Percentiles rank a stretch among this genome's conserved stretches.
Conservation (phyloP, 805 yeast genomes). For the Blastobotrys peoriensis region DNA sequence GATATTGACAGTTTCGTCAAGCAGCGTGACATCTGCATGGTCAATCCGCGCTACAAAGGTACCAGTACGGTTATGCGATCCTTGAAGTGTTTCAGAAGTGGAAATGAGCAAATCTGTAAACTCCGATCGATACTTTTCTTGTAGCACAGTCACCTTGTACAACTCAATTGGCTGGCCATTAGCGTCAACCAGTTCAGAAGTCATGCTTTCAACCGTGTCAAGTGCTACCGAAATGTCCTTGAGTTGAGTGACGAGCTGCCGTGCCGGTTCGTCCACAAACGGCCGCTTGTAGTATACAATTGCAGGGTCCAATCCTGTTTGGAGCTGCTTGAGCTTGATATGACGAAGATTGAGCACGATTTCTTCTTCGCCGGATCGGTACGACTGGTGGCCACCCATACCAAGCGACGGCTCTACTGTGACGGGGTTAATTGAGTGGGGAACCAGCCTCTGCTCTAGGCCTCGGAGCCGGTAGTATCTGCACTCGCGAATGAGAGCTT, state of each 20-base stretch:
- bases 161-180: background rate
- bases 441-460: conserved; percentile 64
- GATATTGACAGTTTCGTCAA: conserved; percentile 5
- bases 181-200: background rate
- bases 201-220: conserved; percentile 1
- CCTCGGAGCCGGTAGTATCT: conserved; percentile 69
- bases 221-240: conserved; percentile 1
- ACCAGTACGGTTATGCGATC: background rate
- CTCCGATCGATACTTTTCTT: background rate
- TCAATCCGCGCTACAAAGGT: background rate
- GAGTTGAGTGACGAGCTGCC: conserved; percentile 40
- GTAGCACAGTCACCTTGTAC: background rate
- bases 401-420: background rate
- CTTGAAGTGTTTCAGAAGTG: background rate
- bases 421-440: conserved; percentile 31
- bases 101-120: background rate
- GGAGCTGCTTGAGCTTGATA: conserved; percentile 26
- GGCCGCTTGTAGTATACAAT: conserved; percentile 41
- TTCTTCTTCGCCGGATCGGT: conserved; percentile 40
- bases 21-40: conserved; percentile 3
- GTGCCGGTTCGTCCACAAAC: conserved; percentile 34
- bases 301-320: conserved; percentile 12
- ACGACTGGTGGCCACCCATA: background rate
- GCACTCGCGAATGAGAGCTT: conserved; percentile 59
- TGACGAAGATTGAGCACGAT: conserved; percentile 49